Conservation (phyloP, 2,329 filamentous ascomycete genomes). For the Cordyceps militaris region DNA sequence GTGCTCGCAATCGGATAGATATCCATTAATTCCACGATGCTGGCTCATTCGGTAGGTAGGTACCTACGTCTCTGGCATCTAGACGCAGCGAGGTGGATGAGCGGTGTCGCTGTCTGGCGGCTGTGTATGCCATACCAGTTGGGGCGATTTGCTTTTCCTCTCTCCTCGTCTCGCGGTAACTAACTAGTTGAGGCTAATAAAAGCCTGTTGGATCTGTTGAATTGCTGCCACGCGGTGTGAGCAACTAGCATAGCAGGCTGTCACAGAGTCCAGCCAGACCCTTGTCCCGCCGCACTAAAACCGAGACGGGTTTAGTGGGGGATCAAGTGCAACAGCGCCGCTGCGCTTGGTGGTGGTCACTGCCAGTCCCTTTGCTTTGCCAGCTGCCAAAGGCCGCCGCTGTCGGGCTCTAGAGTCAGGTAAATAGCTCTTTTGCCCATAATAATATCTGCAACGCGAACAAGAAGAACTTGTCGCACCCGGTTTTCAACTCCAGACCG, state of each 20-base stretch:
- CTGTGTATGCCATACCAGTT: conserved; percentile 4
- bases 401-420: background rate
- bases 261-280: background rate
- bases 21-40: background rate
- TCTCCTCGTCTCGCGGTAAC: background rate
- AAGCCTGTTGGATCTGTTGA: conserved; percentile 10
- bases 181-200: conserved; percentile 5
- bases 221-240: conserved; percentile 5
- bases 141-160: conserved; percentile 4
- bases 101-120: conserved; percentile 8
- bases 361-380: no score
- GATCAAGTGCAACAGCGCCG: background rate
- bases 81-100: background rate
- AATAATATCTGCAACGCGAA: conserved; percentile 1
- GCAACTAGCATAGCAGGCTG: background rate
- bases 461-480: background rate
- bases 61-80: background rate
- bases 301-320: background rate
- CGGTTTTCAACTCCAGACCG: background rate
- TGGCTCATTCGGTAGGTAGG: background rate
- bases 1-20: background rate
- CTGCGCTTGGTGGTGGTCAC: no score
- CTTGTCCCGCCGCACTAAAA: background rate
- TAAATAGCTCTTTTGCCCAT: background rate
- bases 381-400: background rate